Percentiles rank a stretch among this genome's conserved stretches.
These are phyloP conservation scores for Sphaerostilbella broomeana DNA, from an alignment of 2,329 filamentous ascomycete species.

Conservation along the genomic window DNA sequence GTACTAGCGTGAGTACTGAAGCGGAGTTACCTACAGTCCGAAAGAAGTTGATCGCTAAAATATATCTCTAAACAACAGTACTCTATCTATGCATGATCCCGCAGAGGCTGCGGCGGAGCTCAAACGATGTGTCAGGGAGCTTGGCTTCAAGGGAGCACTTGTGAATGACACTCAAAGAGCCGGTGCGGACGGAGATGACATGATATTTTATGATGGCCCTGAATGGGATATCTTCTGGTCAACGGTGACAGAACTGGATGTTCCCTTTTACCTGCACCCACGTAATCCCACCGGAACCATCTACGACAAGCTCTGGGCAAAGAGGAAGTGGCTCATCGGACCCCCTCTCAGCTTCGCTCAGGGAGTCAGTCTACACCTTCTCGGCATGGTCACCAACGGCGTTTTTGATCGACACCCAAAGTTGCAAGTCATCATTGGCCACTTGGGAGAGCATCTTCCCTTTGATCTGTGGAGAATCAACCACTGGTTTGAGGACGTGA, in stretches of 20 bases:
- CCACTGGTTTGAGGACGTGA: slow-evolving; percentile 50
- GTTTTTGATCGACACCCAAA: slow-evolving; percentile 44
- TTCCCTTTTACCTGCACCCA: slow-evolving; percentile 60
- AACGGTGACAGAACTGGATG: slow-evolving; percentile 50
- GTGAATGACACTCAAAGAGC: slow-evolving; percentile 57
- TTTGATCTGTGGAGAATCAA: slow-evolving; percentile 45
- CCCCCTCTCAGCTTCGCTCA: slow-evolving; percentile 53
- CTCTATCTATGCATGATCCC: slow-evolving; percentile 48
- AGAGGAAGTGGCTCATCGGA: slow-evolving; percentile 54
- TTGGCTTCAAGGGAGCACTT: slow-evolving; percentile 57
- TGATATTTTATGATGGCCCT: slow-evolving; percentile 58
- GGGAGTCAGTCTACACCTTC: slow-evolving; percentile 50
- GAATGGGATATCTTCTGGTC: slow-evolving; percentile 58
- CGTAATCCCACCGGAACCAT: slow-evolving; percentile 50
- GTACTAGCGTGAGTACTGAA: slow-evolving; percentile 35
- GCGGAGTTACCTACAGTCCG: not conserved
- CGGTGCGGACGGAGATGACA: slow-evolving; percentile 50
- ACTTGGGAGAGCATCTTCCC: slow-evolving; percentile 43
- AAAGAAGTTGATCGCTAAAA: not conserved
- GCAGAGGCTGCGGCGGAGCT: slow-evolving; percentile 44
- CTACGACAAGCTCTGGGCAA: slow-evolving; percentile 51
- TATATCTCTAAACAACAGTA: slow-evolving; percentile 19
- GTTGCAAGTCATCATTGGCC: slow-evolving; percentile 40
- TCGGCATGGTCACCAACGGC: slow-evolving; percentile 45
- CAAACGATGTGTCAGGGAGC: slow-evolving; percentile 45